Conservation (phyloP, 257 asterid genomes). For the Solanum chilense region DNA sequence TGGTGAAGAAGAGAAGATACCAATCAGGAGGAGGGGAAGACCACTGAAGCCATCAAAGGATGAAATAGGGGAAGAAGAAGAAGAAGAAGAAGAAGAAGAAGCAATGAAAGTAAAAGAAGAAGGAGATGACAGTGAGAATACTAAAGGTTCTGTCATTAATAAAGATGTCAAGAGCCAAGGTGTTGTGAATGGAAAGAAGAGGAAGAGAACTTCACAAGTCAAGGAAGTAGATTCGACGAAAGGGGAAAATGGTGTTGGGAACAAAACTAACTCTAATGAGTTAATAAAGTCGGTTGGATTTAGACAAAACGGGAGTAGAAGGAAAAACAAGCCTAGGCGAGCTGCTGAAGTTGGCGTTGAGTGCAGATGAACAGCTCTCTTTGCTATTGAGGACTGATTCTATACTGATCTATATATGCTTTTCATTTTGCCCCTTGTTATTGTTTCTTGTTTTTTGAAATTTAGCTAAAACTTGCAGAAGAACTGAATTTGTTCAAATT, state of each 20-base stretch:
- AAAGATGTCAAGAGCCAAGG: conserved; percentile 33
- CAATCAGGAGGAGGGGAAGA: conserved; percentile 64
- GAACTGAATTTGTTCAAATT: neutral
- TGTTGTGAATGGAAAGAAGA: conserved; percentile 42
- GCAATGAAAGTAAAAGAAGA: conserved; percentile 38
- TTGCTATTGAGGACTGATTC: neutral
- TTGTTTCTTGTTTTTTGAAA: neutral
- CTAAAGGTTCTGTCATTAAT: conserved; percentile 16
- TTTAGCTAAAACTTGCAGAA: neutral
- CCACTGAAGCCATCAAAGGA: conserved; percentile 51
- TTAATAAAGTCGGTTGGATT: conserved; percentile 41
- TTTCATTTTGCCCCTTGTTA: neutral
- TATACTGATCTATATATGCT: neutral
- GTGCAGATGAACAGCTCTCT: conserved; percentile 34
- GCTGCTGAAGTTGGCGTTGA: conserved; percentile 94
- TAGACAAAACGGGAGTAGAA: conserved; percentile 61
- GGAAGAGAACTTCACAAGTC: conserved; percentile 44
- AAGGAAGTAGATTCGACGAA: conserved; percentile 43
- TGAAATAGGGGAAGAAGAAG: conserved; percentile 37
- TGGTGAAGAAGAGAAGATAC: conserved; percentile 67
- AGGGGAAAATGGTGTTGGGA: conserved; percentile 35
- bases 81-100: conserved; percentile 40
- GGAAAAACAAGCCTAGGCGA: conserved; percentile 85
- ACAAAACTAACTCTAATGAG: conserved; percentile 21
- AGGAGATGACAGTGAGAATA: conserved; percentile 30